Evolutionary conservation across 1,284 basidiomycete species (phyloP).

Genomic region (Puccinia coronata): DNA sequence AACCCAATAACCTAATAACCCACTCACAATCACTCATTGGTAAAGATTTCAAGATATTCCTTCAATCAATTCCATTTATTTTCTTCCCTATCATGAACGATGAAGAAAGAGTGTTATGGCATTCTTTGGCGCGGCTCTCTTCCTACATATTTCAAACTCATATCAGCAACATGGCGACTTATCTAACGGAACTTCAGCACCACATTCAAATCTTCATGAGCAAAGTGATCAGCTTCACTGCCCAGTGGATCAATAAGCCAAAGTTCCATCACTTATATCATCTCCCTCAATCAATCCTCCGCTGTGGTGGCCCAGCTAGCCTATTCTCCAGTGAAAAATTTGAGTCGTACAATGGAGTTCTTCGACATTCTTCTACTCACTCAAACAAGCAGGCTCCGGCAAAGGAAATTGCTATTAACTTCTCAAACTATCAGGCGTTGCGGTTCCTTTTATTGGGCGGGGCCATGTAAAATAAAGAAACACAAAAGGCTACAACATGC

Average conservation of each 20-base stretch:
- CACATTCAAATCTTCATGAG: slow-evolving; percentile 58
- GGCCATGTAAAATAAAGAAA: background rate
- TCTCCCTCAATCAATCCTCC: slow-evolving; percentile 51
- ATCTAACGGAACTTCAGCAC: slow-evolving; percentile 16
- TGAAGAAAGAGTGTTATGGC: slow-evolving; percentile 56
- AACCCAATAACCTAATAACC: no score
- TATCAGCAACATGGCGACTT: background rate
- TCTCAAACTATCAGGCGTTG: background rate
- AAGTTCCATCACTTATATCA: slow-evolving; percentile 58
- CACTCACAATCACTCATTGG: slow-evolving; percentile 58
- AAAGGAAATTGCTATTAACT: background rate
- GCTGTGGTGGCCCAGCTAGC: slow-evolving; percentile 12
- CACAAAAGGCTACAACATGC: background rate
- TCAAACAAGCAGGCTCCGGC: slow-evolving; percentile 10
- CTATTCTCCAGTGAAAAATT: slow-evolving; percentile 29
- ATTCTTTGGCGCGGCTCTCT: slow-evolving; percentile 57
- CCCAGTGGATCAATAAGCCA: slow-evolving; percentile 57
- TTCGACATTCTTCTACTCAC: slow-evolving; percentile 10
- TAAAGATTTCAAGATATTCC: slow-evolving; percentile 59
- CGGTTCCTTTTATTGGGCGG: background rate
- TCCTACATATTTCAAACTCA: slow-evolving; percentile 60
- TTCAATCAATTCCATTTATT: slow-evolving; percentile 60
- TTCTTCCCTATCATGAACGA: slow-evolving; percentile 56
- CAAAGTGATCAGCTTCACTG: slow-evolving; percentile 55
- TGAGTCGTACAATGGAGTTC: slow-evolving; percentile 20